phyloP scores from a whole-genome alignment of 1,284 basidiomycete species.

The Ceratobasidium theobromae region DNA sequence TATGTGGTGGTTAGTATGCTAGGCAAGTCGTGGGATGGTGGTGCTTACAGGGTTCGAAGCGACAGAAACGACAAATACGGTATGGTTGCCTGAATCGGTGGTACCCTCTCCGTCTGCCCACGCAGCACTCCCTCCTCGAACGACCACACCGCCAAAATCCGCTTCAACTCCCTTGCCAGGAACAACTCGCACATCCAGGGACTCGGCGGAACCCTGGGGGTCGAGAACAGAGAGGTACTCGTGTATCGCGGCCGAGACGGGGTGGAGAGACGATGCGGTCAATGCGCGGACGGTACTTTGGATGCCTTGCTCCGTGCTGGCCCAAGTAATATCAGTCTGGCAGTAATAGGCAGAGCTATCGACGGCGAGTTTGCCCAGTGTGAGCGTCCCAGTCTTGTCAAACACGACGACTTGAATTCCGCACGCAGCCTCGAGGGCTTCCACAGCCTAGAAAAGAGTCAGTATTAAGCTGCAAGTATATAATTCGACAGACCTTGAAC shows the following conservation, averaged over 20 bases:
- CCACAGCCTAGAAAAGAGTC: slow-evolving; percentile 26
- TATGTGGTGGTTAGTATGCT: slow-evolving; percentile 38
- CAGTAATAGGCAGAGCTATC: slow-evolving; percentile 29
- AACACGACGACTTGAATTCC: slow-evolving; percentile 46
- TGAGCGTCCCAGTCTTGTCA: slow-evolving; percentile 54
- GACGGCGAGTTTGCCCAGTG: slow-evolving; percentile 45
- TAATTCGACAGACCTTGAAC: slow-evolving; percentile 25
- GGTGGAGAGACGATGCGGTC: slow-evolving; percentile 34
- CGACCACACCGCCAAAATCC: not conserved
- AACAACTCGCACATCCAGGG: not conserved
- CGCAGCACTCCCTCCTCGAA: not conserved
- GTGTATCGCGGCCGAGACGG: not conserved
- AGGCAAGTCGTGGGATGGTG: not conserved
- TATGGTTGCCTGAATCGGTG: not conserved
- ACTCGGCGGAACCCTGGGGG: not conserved
- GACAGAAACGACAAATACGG: not conserved
- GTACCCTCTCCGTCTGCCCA: not conserved
- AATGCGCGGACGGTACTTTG: not conserved
- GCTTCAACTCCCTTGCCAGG: not conserved
- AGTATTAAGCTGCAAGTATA: not conserved
- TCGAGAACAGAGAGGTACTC: not conserved
- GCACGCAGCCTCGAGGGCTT: slow-evolving; percentile 42
- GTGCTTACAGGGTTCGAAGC: not conserved
- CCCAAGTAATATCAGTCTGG: slow-evolving; percentile 5
- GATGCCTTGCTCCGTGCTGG: not conserved